Conservation (phyloP, 2,329 filamentous ascomycete species). For the Ceratocystis cacaofunesta region DNA sequence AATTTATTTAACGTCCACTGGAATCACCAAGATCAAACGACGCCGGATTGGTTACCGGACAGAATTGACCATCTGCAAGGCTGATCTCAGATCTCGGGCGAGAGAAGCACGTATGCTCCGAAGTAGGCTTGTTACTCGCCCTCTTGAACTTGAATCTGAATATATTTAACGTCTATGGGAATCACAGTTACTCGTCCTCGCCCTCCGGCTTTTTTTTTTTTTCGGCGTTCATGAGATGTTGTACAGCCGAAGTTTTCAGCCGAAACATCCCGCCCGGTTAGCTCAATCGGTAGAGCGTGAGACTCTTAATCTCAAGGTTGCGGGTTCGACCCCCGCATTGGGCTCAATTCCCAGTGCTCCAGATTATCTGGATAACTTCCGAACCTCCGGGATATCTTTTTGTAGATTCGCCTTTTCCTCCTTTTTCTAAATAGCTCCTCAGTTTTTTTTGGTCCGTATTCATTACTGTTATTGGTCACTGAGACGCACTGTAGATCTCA, state of each 20-base stretch:
- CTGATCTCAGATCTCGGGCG: no score
- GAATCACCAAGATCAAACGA: no score
- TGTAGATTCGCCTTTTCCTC: background rate
- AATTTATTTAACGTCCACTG: no score
- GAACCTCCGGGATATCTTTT: constrained; percentile 6
- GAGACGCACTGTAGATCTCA: no score
- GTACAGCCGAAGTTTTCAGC: background rate
- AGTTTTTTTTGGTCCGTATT: no score
- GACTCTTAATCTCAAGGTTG: constrained; percentile 44
- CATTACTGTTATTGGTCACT: no score
- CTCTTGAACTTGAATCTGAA: no score
- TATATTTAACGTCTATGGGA: no score
- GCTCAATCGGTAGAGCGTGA: constrained; percentile 61
- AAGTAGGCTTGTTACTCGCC: no score
- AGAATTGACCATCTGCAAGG: background rate
- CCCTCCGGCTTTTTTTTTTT: background rate
- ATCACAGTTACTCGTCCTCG: no score
- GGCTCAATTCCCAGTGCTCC: constrained; percentile 19
- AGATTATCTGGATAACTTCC: constrained; percentile 14
- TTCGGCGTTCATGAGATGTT: background rate
- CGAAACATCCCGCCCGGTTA: constrained; percentile 34
- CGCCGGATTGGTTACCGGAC: background rate
- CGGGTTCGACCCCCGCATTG: constrained; percentile 28
- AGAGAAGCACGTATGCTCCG: no score
- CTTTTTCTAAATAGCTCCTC: background rate